Evolutionary conservation across 352 stramenopile species (phyloP).

Genomic region (Phytophthora sansomeana): DNA sequence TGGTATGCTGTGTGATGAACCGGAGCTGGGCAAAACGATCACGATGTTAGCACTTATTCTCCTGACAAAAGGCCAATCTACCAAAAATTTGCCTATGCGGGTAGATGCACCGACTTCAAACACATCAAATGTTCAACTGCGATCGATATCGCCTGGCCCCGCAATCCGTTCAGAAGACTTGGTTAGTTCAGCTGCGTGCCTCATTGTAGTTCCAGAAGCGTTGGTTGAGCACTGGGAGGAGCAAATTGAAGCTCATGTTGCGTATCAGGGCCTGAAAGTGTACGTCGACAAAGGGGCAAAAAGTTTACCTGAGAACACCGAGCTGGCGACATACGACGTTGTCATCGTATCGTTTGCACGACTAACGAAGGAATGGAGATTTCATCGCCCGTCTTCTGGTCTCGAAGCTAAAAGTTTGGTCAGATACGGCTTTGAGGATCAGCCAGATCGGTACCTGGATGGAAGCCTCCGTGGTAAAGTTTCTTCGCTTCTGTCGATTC

Average conservation of each 20-base stretch:
- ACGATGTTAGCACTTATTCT: conserved; percentile 83
- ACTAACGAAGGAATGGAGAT: conserved; percentile 68
- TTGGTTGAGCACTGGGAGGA: conserved; percentile 77
- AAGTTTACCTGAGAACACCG: conserved; percentile 34
- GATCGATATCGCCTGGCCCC: conserved; percentile 9
- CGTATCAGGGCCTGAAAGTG: conserved; percentile 30
- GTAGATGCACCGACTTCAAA: conserved; percentile 10
- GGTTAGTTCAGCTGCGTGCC: conserved; percentile 45
- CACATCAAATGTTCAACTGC: conserved; percentile 18
- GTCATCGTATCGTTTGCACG: conserved; percentile 76
- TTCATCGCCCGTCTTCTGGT: conserved; percentile 51
- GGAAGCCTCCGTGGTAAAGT: conserved; percentile 47
- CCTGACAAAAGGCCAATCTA: conserved; percentile 64
- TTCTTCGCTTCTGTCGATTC: conserved; percentile 57
- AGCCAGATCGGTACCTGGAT: conserved; percentile 54
- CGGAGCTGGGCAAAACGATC: conserved; percentile 82
- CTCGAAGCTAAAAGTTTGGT: conserved; percentile 50
- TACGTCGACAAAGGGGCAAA: conserved; percentile 45
- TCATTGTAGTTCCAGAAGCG: conserved; percentile 71
- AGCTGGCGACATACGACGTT: conserved; percentile 64
- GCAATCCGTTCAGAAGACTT: conserved; percentile 32
- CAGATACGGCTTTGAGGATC: conserved; percentile 66
- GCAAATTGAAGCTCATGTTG: conserved; percentile 66
- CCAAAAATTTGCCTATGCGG: conserved; percentile 9
- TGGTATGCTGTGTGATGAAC: conserved; percentile 81